Conservation (phyloP, 805 yeast species). For the Candida dajiaensis region DNA sequence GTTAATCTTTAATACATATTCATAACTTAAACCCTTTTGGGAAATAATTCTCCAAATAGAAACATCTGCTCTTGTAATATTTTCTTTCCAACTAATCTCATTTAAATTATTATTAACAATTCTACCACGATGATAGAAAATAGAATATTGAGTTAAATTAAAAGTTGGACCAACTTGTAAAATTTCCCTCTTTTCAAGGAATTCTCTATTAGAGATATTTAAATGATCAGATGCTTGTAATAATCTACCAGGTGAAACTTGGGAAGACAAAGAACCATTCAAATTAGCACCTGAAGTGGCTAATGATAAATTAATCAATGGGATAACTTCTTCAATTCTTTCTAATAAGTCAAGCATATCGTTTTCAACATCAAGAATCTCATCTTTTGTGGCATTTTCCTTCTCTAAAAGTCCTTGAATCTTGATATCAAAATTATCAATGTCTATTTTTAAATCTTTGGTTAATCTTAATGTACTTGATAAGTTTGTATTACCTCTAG, state of each 20-base stretch:
- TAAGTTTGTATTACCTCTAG: constrained; percentile 54
- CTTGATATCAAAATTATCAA: constrained; percentile 48
- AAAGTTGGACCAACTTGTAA: constrained; percentile 61
- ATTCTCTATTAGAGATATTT: constrained; percentile 29
- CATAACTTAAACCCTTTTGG: constrained; percentile 20
- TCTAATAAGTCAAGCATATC: constrained; percentile 42
- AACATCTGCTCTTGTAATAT: constrained; percentile 50
- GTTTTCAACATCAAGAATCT: constrained; percentile 41
- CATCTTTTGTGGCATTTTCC: background rate
- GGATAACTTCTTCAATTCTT: constrained; percentile 63
- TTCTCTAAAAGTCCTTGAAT: constrained; percentile 33
- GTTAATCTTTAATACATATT: constrained; percentile 39
- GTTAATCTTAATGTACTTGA: constrained; percentile 50
- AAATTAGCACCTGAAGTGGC: constrained; percentile 65
- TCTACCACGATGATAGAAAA: constrained; percentile 54
- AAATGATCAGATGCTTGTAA: constrained; percentile 55
- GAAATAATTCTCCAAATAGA: constrained; percentile 28
- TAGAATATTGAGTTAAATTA: constrained; percentile 49
- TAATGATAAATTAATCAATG: constrained; percentile 58
- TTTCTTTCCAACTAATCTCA: constrained; percentile 69
- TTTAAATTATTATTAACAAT: constrained; percentile 22
- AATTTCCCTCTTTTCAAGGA: constrained; percentile 18
- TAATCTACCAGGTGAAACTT: constrained; percentile 58
- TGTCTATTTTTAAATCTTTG: constrained; percentile 47
- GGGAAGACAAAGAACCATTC: constrained; percentile 40